Evolutionary conservation across 331 rosid species (phyloP), one percentile per base, ranked within the genome.

Genomic region (Quercus tomentella): DNA sequence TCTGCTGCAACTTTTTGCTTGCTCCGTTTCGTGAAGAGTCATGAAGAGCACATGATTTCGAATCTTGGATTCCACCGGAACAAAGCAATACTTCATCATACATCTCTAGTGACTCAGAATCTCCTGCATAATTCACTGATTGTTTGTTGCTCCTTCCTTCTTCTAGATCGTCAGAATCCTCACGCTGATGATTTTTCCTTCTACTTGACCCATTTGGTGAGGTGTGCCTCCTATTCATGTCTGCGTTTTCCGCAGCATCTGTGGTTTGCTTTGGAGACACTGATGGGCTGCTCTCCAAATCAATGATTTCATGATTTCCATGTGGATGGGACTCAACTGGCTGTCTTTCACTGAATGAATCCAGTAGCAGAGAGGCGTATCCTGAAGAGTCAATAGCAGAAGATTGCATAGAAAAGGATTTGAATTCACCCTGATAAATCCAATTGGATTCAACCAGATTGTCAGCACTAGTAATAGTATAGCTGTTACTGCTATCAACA

Each of bases 131-230:
- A 62, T 77, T 76, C 11, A 94, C 98, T 17, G 98, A 84, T 2
- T 88, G 81, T 81, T 96, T 96, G 87, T 70, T 82, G 26, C 81
- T 87, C 83, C 96, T 89, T 77, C 87, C 88, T 37, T 72, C 92
- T 72, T 90, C 86, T 43, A 62, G 84, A 76, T 79, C 55, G 21
- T 26, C 78, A 61, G 72, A 75, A 41, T 82, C 89, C 63, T 83
- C 88, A 31, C 88, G 74, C 55, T 73, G 69, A 80, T 56, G 80
- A 76, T 71, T 77, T 76, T 88, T 90, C 89, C 89, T 93, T 45
- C 82, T 82, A 78, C 85, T 79, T 6, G 80, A 26, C 79, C 82
- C 87, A 37, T 54, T 56, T 65, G 14, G 35, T 8, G 78, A 75
- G 52, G 72, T 58, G 55, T 15, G 11, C 23, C 70, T 37, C 45